phyloP scores from a whole-genome alignment of 225 moss, liverwort and hornwort genomes.

The Pleurozium schreberi region DNA sequence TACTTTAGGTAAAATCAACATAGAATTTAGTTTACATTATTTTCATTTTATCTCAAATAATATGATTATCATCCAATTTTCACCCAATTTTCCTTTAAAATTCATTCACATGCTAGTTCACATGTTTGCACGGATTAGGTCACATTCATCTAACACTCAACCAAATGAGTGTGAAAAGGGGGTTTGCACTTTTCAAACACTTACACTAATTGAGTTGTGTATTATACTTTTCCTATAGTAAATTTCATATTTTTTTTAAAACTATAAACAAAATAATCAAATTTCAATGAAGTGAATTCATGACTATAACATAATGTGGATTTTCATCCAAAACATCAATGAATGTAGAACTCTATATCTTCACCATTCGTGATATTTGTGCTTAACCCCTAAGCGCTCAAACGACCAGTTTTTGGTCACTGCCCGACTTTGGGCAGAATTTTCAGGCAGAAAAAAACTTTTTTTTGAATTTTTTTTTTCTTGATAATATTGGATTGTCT shows the following conservation, averaged over 20 bases:
- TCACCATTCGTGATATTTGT: neutral
- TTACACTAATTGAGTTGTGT: neutral
- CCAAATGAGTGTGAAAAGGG: rapidly evolving
- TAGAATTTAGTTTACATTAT: too few species aligned
- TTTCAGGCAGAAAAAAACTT: too few species aligned
- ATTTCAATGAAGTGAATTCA: neutral
- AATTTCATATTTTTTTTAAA: neutral
- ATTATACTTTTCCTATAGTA: too few species aligned
- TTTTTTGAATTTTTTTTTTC: too few species aligned
- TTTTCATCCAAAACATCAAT: neutral
- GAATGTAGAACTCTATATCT: neutral
- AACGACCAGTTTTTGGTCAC: too few species aligned
- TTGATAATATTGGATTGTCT: too few species aligned
- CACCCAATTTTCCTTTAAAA: neutral
- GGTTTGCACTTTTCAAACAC: neutral
- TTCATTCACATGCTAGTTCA: neutral
- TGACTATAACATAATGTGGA: neutral
- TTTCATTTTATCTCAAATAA: neutral
- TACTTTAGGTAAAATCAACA: neutral
- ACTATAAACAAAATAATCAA: neutral
- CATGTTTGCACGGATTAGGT: neutral
- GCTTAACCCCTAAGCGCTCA: too few species aligned
- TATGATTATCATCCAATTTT: neutral
- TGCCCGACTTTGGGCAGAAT: too few species aligned
- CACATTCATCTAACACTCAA: neutral